phyloP scores from a whole-genome alignment of 768 basidiomycete species.

The Leccinum arenicola region DNA sequence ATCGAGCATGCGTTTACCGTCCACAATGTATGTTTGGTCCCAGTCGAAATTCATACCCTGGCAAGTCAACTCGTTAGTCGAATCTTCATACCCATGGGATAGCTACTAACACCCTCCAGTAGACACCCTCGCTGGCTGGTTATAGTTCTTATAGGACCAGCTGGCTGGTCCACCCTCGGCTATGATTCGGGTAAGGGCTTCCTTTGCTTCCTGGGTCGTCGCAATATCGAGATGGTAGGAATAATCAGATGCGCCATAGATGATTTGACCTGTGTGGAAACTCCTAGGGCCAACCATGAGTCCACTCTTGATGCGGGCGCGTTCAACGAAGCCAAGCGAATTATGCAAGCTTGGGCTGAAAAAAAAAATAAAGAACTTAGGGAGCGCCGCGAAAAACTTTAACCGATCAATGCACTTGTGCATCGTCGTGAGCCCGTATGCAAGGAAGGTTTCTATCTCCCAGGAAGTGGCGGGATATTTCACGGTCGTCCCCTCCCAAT shows the following conservation, averaged over 20 bases:
- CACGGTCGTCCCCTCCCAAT: constrained; percentile 59
- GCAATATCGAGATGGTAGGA: constrained; percentile 66
- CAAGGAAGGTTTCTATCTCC: constrained; percentile 74
- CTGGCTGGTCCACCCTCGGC: constrained; percentile 67
- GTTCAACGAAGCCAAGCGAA: constrained; percentile 61
- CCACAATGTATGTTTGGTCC: constrained; percentile 75
- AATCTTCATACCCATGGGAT: not conserved
- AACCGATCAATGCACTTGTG: constrained; percentile 54
- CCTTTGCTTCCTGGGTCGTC: constrained; percentile 59
- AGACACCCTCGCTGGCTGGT: constrained; percentile 66
- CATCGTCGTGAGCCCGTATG: constrained; percentile 72
- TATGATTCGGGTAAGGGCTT: constrained; percentile 66
- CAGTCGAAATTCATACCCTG: constrained; percentile 75
- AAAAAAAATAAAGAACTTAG: not conserved
- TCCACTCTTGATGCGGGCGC: constrained; percentile 66
- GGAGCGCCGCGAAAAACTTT: not conserved
- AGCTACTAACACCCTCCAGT: constrained; percentile 55
- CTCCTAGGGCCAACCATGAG: constrained; percentile 68
- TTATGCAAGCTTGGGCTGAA: constrained; percentile 62
- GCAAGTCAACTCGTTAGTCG: not conserved
- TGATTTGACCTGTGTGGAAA: constrained; percentile 64
- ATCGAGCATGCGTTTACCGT: constrained; percentile 44
- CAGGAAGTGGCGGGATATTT: constrained; percentile 64
- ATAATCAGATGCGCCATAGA: constrained; percentile 45
- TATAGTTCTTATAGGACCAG: constrained; percentile 80